Percentiles rank a stretch among this genome's conserved stretches.
phyloP scores from a whole-genome alignment of 164 flowering plant genomes.

The Saururus chinensis region DNA sequence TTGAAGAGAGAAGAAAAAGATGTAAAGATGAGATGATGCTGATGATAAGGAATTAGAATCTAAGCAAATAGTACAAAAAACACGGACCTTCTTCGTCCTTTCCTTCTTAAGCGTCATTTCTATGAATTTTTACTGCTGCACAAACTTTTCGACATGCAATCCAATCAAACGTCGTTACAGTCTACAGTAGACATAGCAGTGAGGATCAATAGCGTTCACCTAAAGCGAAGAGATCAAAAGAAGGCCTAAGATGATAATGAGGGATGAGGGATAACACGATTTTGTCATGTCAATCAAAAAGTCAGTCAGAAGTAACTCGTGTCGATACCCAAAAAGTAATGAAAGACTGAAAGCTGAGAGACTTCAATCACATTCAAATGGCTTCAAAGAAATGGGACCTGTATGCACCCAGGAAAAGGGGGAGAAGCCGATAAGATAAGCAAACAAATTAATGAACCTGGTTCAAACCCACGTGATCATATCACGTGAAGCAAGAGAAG shows the following conservation, averaged over 20 bases:
- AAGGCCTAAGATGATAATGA: neutral
- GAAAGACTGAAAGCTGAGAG: neutral
- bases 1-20: no score
- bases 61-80: neutral
- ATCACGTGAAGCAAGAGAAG: neutral
- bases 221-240: neutral
- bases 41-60: neutral
- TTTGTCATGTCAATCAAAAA: neutral
- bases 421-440: neutral
- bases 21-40: no score
- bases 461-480: no score
- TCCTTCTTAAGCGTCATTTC: conserved; percentile 13
- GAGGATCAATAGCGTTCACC: neutral
- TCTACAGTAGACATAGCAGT: neutral
- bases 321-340: neutral
- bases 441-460: no score
- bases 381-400: neutral
- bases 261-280: no score
- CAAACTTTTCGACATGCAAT: neutral
- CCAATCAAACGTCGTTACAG: neutral
- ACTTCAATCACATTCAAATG: neutral
- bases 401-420: neutral
- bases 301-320: neutral
- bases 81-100: conserved; percentile 7
- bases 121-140: neutral